Evolutionary conservation across 2,329 filamentous ascomycete species (phyloP).

Genomic region (Aureobasidium melanogenum): DNA sequence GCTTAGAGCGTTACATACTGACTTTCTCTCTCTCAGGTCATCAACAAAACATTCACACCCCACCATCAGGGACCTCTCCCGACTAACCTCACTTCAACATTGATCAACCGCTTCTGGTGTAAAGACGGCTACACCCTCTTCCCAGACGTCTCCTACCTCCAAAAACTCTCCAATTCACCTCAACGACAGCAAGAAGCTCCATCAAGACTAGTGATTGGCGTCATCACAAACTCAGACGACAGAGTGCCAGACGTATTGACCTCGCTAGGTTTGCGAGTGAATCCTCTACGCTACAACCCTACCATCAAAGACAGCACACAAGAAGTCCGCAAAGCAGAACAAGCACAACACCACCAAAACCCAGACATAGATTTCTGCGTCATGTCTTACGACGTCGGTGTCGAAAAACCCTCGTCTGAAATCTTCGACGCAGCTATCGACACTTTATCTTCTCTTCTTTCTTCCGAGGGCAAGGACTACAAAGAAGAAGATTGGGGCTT

Average conservation of each 20-base stretch:
- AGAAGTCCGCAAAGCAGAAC: neutral
- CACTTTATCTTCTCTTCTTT: constrained; percentile 33
- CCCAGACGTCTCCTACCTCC: constrained; percentile 39
- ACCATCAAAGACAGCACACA: constrained; percentile 25
- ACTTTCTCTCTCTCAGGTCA: constrained; percentile 34
- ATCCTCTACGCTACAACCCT: constrained; percentile 13
- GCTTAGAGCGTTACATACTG: too few relatives aligned
- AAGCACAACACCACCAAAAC: neutral
- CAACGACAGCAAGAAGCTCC: neutral
- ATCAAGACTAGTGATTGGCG: constrained; percentile 38
- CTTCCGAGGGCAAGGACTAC: constrained; percentile 21
- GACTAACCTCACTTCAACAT: constrained; percentile 35
- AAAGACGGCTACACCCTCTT: constrained; percentile 44
- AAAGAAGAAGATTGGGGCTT: constrained; percentile 24
- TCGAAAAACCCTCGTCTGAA: constrained; percentile 47
- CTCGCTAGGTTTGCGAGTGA: constrained; percentile 44
- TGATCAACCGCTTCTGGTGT: constrained; percentile 47
- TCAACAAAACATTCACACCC: constrained; percentile 43
- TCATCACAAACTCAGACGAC: constrained; percentile 57
- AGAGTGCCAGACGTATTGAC: constrained; percentile 47
- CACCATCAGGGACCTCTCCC: constrained; percentile 2
- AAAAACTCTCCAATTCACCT: constrained; percentile 27
- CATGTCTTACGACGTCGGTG: constrained; percentile 55
- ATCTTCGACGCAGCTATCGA: constrained; percentile 49
- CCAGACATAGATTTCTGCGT: constrained; percentile 48